Evolutionary conservation across 345 rosid species (phyloP).

Genomic region (Euphorbia tirucalli): DNA sequence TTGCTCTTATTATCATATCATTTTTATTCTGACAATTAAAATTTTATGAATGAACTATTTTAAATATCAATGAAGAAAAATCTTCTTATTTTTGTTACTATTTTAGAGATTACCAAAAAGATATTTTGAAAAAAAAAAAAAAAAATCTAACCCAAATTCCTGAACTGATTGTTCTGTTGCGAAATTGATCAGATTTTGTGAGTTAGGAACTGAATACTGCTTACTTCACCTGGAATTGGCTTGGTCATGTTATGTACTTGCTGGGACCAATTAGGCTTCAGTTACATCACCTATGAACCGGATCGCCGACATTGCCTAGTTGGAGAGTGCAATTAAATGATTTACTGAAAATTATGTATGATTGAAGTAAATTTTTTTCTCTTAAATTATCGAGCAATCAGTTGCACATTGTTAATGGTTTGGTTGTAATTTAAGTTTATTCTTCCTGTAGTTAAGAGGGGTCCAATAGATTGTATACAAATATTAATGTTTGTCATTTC

Average conservation of each 20-base stretch:
- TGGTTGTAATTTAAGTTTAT: background rate
- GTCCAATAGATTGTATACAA: background rate
- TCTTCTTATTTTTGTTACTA: background rate
- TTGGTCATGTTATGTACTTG: background rate
- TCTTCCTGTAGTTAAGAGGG: background rate
- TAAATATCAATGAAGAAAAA: background rate
- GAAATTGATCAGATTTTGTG: no score
- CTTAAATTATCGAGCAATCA: background rate
- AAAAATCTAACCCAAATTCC: background rate
- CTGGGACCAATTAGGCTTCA: background rate
- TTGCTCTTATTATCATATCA: no score
- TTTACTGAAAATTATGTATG: background rate
- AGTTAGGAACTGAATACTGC: background rate
- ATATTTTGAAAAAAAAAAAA: background rate
- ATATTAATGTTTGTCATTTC: background rate
- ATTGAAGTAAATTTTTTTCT: background rate
- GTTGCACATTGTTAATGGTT: background rate
- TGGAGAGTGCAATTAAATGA: background rate
- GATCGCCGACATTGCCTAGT: no score
- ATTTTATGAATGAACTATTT: background rate
- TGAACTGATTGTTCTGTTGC: background rate
- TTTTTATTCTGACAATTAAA: no score
- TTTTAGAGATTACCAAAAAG: no score
- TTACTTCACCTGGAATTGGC: background rate
- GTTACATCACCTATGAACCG: background rate